Evolutionary conservation across 306 rosid genomes (phyloP).

Genomic region (Luffa acutangula): DNA sequence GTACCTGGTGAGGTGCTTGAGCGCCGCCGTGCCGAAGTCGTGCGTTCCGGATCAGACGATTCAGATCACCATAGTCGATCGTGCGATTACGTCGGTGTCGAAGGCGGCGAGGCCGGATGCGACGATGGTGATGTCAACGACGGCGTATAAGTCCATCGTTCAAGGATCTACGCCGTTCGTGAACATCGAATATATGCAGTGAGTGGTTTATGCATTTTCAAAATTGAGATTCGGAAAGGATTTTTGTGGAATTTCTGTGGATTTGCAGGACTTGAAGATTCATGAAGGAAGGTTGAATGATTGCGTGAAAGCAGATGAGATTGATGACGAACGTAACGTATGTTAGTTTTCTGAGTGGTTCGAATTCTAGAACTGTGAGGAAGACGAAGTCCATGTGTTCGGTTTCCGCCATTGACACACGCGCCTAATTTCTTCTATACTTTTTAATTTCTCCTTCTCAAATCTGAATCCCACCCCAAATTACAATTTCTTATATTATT

Average conservation of each 20-base stretch:
- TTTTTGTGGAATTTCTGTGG: background rate
- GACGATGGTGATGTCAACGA: conserved; percentile 46
- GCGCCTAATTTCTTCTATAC: background rate
- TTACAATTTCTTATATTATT: background rate
- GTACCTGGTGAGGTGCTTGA: conserved; percentile 58
- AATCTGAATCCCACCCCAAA: background rate
- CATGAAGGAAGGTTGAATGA: background rate
- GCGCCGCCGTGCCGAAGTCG: conserved; percentile 31
- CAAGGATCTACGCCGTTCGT: conserved; percentile 26
- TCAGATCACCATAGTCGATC: conserved; percentile 55
- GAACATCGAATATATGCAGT: conserved; percentile 61
- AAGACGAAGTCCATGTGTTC: conserved; percentile 1
- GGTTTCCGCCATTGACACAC: background rate
- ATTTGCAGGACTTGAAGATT: background rate
- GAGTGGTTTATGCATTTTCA: conserved; percentile 10
- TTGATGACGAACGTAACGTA: background rate
- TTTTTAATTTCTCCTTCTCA: background rate
- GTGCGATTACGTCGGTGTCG: conserved; percentile 36
- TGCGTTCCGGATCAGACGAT: conserved; percentile 44
- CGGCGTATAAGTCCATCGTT: conserved; percentile 50
- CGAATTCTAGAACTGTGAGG: background rate
- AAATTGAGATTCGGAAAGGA: background rate
- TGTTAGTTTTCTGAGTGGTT: background rate
- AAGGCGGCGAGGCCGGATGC: conserved; percentile 22
- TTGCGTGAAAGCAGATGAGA: background rate